Base-by-base conservation (phyloP, 1,284 basidiomycete species). In the Lentinula novae-zelandiae region DNA sequence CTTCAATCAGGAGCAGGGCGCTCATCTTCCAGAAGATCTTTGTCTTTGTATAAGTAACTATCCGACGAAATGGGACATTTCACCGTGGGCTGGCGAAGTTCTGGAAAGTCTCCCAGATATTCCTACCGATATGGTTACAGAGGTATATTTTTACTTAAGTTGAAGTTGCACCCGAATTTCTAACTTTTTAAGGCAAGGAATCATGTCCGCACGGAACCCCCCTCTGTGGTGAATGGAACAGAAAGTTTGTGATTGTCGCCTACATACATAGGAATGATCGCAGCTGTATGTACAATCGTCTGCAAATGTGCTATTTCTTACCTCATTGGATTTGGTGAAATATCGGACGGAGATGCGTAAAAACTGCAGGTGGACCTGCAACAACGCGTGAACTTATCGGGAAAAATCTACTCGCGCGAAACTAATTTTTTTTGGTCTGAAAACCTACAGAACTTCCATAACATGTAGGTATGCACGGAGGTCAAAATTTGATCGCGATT, bases 1-100 rank as follows among this genome's bases (percentile, higher is more conserved):
- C n/a, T 93, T 93, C 72, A 89, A 89, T 64, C 75, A 76, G 1
- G 83, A 85, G 58, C 84, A 92, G 60, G 89, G 89, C 0, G 78
- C 78, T 15, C 82, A 88, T 68, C 78, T 93, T 1, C 90, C 91
- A 0, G 81, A 85, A 63, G 90, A 93, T 67, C 78, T 93, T 44
- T 92, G 90, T 69, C 73, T 90, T 8, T 88, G 81, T 62, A 84
- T 92, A 55, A 82, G 82, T 64, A 89, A 91, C 67, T 72, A 80
- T 15, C 91, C 90, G 5, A 90, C 87, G 44, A 76, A 77, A 57
- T 91, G 86, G 85, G 80, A 85, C 60, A 76, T 91, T 15, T 68
- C 81, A 1, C 85, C 88, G 0, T 77, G 73, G 69, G 73, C 78
- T 49, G 82, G 82, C 5, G 83, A 86, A 52, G 64, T 69, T 10